Base-by-base conservation (phyloP, 2,329 filamentous ascomycete genomes). In the Thielaviopsis euricoi region DNA sequence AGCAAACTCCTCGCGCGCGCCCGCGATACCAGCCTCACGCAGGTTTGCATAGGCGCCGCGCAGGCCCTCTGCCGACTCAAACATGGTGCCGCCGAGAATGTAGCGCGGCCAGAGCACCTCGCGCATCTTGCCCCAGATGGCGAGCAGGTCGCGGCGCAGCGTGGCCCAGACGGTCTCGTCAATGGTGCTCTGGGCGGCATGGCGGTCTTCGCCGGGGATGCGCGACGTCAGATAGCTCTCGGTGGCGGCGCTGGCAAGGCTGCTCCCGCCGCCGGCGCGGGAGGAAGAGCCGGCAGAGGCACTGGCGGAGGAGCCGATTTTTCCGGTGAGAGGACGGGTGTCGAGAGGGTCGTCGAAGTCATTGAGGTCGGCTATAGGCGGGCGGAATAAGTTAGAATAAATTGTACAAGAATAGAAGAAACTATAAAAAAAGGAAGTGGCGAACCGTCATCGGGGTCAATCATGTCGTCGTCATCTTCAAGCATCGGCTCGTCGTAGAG, bases 111-210 rank as follows among this genome's bases (percentile, higher is more conserved):
- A 98, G 61, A 98, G 81, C 46, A 98, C 93, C 75, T 96, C 91
- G 70, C 87, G 85, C 84, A 98, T 89, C 78, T 98, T 98, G 73
- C 88, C 87, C 91, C 93, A 97, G 40, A 97, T 89, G 25, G 89
- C 93, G 7, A 91, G 73, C 63, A 98, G 74, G 70, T 98, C 93
- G 64, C 93, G 85, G 56, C 87, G 88, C 61, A 98, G 76, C n/a
- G 93, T 98, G 50, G 91, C 88, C 93, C 93, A 98, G 48, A 98
- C 93, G 1, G 83, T 85, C 73, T 98, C 93, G 71, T 98, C 93
- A 70, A 98, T 94, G 52, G 93, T 98, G 73, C 94, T 95, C 63
- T 85, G 83, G 7, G 89, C 81, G 17, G 93, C 90, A 62, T 86
- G 81, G 57, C 93, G 86, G 74, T 98, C 93, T 71, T 97, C 91